Evolutionary conservation across 768 basidiomycete genomes (phyloP), one percentile per base, ranked within the genome.

Genomic region (Cystobasidium tubakii): DNA sequence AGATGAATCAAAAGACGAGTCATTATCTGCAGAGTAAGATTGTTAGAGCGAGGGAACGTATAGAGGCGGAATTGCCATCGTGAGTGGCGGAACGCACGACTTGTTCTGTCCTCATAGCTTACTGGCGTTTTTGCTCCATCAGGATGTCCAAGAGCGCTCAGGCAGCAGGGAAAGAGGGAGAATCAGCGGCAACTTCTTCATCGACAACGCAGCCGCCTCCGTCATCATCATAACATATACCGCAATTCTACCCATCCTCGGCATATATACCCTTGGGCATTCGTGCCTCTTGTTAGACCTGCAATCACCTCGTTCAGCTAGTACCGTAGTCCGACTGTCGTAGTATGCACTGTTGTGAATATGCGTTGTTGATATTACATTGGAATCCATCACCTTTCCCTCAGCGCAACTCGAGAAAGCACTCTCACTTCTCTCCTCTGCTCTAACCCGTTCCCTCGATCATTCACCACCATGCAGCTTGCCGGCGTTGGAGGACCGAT

Each of bases 11-110:
- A 63, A 79, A 79, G 78, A 84, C 80, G 23, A 75, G 75, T 17
- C 84, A 92, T 80, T 98, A 98, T 82, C 84, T 98, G 15, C 94
- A 95, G 80, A 94, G 92, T 36, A 99, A 99, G 83, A 91, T 99
- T n/a, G 87, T 91, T 55, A 87, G 96, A 50, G 95, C 96, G 23
- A 86, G 88, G 69, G 93, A 97, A 83, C 87, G 96, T 82, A 88
- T 98, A 85, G 90, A 96, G 80, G 94, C 94, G 0, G 95, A 99
- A 84, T 73, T 81, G 9, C 63, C 36, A 6, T 21, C 25, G 70
- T 55, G 36, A 31, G 70, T 46, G 23, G 42, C 31, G 17, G 21
- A n/a, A 29, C 10, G 6, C n/a, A 29, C 27, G 7, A 29, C 53
- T 6, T 39, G 15, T 15, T 39, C 15, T 39, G n/a, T n/a, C n/a